These are phyloP conservation scores for Protea cynaroides DNA, from an alignment of 164 flowering plant genomes.

Conservation along the genomic window DNA sequence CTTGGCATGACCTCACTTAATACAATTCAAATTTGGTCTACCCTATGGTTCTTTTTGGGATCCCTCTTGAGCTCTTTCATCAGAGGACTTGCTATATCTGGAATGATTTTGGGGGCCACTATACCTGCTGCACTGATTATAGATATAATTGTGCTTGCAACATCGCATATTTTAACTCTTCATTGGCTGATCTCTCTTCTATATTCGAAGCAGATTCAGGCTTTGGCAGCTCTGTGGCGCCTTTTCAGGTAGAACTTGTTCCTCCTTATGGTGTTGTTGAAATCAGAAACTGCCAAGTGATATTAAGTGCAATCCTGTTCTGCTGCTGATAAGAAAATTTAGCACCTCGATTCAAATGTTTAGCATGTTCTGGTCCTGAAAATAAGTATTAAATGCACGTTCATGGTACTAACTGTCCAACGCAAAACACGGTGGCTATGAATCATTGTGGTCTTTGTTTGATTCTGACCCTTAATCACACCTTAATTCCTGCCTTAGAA, in stretches of 20 bases:
- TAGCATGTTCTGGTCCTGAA: too few species aligned
- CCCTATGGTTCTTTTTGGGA: constrained; percentile 59
- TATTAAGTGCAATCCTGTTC: background rate
- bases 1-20: constrained; percentile 77
- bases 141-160: constrained; percentile 52
- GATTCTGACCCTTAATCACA: too few species aligned
- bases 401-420: too few species aligned
- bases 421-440: too few species aligned
- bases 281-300: background rate
- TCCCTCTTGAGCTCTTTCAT: constrained; percentile 40
- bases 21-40: constrained; percentile 91
- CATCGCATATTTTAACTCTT: constrained; percentile 62
- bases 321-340: too few species aligned
- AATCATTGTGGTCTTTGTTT: too few species aligned
- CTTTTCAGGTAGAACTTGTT: constrained; percentile 65
- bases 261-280: background rate
- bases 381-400: too few species aligned
- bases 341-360: too few species aligned
- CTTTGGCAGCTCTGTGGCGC: constrained; percentile 88
- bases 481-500: too few species aligned
- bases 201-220: constrained; percentile 73
- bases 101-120: constrained; percentile 70
- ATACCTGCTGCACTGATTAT: constrained; percentile 58
- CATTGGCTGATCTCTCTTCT: constrained; percentile 58
- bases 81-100: constrained; percentile 60